Base-by-base conservation (phyloP, 345 rosid genomes). In the Eucalyptus regnans region DNA sequence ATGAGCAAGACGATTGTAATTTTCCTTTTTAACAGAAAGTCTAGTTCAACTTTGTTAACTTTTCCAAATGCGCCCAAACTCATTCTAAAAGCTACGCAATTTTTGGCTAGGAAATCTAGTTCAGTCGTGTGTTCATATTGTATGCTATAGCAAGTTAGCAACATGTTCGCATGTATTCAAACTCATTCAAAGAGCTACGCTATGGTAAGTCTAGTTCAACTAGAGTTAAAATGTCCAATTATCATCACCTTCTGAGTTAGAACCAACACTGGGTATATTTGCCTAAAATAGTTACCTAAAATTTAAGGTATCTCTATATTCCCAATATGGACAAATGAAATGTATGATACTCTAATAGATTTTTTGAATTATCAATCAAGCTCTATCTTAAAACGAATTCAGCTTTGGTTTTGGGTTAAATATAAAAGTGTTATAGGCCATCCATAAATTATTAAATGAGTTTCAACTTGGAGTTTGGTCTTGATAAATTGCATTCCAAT, bases 221-320 rank as follows among this genome's bases (percentile, higher is more conserved):
- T 58, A 50, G 7, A 50, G 18, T 15, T 6, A 50, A 50, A 52
- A 52, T 52, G 25, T 52, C 25, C 10, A 52, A 52, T 25, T 52
- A 52, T 8, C 58, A 52, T 52, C 25, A 52, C 9, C 58, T 52
- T 52, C 2, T 52, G 9, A 52, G 23, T 52, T 20, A 52, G 52
- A 52, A 7, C 9, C 4, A 2, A 9, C 3, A 18, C 2, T 0
- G 2, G 2, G 10, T 18, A 20, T 18, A 52, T 52, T 52, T 52
- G 25, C 25, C 9, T 52, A 52, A 52, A 7, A 2, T 52, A 52
- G 25, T 52, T 18, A 9, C 58, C 56, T 52, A 52, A 52, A 52
- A 16, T 52, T 52, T 18, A 18, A 0, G 9, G 23, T 52, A 7
- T 52, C 58, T 52, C 58, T 18, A 18, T 17, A 7, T 52, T 52